Evolutionary conservation across 192 early-diverging fungal genomes (phyloP), one percentile per base, ranked within the genome.

Genomic region (Ramicandelaber brevisporus): DNA sequence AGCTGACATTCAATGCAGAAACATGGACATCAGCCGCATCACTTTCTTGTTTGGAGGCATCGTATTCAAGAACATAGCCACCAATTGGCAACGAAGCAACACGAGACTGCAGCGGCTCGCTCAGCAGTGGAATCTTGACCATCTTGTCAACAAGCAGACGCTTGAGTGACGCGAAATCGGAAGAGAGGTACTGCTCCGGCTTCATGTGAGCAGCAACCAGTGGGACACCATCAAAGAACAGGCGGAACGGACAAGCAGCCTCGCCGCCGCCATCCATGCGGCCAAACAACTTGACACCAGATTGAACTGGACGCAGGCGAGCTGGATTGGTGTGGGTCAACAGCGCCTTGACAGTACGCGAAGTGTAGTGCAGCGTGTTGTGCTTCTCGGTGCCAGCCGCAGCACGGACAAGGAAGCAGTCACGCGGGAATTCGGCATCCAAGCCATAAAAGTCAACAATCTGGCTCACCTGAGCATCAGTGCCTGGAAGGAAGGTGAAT

Each of bases 331-430:
- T 25, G 3, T 73, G 59, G 21, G 46, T 30, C 40, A 93, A 44
- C 14, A 93, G 45, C 14, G 38, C 36, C 40, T 80, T 78, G 35
- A 92, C 76, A 9, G 76, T 46, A n/a, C 63, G 47, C 1, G 76
- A 75, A 5, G 89, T 80, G 37, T 86, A 61, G 51, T 99, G 93
- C 3, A 96, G 47, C 5, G 65, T 71, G n/a, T n/a, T n/a, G n/a
- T n/a, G n/a, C 17, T 65, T 69, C 38, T 68, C 57, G 12, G 50
- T 47, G 27, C 52, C 65, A 12, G 55, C 63, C 32, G 68, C 70
- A 4, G 87, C 76, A 5, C 93, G 78, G n/a, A 87, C 68, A 24
- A 99, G 59, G 42, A 88, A 83, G 20, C 77, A 78, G 37, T 67
- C 61, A 17, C 46, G 46, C 10, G 85, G 82, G 57, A 99, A 86